Evolutionary conservation across 2,329 filamentous ascomycete genomes (phyloP).

Genomic region (Metarhizium humberi): DNA sequence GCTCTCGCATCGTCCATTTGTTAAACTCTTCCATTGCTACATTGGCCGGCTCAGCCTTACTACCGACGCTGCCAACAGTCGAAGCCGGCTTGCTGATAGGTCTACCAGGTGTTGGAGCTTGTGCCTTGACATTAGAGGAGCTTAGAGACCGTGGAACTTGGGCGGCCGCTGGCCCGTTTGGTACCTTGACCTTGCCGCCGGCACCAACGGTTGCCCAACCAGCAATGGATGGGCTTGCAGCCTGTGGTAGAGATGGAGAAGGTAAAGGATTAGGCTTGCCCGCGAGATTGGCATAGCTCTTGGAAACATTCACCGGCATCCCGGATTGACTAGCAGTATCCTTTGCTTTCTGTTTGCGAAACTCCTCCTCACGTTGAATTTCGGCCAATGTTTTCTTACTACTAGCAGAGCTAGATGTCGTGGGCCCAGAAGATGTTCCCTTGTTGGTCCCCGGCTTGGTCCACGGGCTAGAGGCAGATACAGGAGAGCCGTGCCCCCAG

Average conservation of each 20-base stretch:
- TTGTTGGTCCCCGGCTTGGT: constrained; percentile 50
- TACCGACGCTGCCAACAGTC: constrained; percentile 29
- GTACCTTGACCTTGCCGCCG: constrained; percentile 80
- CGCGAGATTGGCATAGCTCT: constrained; percentile 91
- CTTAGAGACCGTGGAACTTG: constrained; percentile 35
- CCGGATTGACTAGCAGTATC: constrained; percentile 39
- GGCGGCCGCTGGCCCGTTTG: constrained; percentile 44
- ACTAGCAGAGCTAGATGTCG: constrained; percentile 15
- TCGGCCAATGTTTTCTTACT: constrained; percentile 87
- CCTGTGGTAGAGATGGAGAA: constrained; percentile 20
- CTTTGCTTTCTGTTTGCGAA: constrained; percentile 61
- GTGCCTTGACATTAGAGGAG: constrained; percentile 30
- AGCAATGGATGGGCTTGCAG: constrained; percentile 14
- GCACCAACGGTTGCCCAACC: constrained; percentile 96
- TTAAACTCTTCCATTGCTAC: constrained; percentile 80
- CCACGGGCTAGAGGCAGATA: constrained; percentile 58
- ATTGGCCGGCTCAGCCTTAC: constrained; percentile 27
- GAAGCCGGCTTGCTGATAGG: constrained; percentile 36
- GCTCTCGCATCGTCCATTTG: constrained; percentile 79
- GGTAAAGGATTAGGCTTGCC: constrained; percentile 50
- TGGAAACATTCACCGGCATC: constrained; percentile 48
- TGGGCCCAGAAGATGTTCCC: constrained; percentile 16
- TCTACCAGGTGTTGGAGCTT: constrained; percentile 37
- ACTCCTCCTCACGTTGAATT: constrained; percentile 92
- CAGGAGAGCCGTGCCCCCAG: constrained; percentile 75